Evolutionary conservation across 2,329 filamentous ascomycete species (phyloP), one percentile per base, ranked within the genome.

Genomic region (Sclerotiophoma versabilis): DNA sequence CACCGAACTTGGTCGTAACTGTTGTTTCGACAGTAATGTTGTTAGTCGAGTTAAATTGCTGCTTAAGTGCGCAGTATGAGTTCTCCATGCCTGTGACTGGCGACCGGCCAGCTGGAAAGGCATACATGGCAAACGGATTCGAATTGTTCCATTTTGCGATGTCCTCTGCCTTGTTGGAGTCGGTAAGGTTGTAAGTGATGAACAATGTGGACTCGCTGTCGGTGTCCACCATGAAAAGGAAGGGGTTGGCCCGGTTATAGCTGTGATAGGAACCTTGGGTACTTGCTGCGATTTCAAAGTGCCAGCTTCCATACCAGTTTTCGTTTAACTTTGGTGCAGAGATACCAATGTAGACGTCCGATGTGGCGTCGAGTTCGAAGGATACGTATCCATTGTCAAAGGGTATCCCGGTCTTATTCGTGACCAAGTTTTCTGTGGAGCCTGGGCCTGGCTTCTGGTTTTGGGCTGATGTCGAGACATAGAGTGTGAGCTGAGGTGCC

Each of bases 61-160:
- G 83, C 59, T 83, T 80, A 41, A 98, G 77, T 1, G 92, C 95
- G 71, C 95, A 99, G 68, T 87, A 92, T 4, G 93, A 98, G 54
- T 85, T 85, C 51, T 86, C 82, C 49, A 99, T 68, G 0, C 95
- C 95, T 27, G 83, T 77, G 15, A 93, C 81, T 1, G 63, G 54
- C 1, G 81, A 78, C 11, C 76, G 78, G 5, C 87, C 83, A 29
- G 79, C 76, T 57, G 89, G 85, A 49, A 87, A 86, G 3, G 87
- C 90, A 70, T 93, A 98, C 68, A 99, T 83, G 20, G 86, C 85
- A 70, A 91, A 98, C 0, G 79, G 78, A 5, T 67, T 80, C 4
- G 62, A 41, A 64, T 88, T 80, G 77, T 80, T 83, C 83, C 78
- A 88, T 64, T 79, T 73, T 3, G 80, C 68, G 55, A 83, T 80